phyloP scores from a whole-genome alignment of 73 alveolate species.

The Symbiodinium natans region DNA sequence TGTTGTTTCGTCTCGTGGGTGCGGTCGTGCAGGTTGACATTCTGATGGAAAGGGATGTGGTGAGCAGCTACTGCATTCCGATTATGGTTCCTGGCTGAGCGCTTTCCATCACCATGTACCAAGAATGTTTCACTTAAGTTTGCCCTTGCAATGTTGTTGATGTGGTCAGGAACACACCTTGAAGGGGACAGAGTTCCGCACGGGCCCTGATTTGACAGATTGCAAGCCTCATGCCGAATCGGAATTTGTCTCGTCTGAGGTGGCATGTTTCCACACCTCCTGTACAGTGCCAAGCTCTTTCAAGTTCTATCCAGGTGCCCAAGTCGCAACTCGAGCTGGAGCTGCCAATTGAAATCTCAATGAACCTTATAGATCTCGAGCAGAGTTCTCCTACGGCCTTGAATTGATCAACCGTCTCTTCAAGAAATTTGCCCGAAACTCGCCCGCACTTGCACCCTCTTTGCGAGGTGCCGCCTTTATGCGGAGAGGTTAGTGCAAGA shows the following conservation, averaged over 20 bases:
- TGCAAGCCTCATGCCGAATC: too few relatives aligned
- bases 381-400: too few relatives aligned
- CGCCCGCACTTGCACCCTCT: too few relatives aligned
- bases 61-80: conserved; percentile 63
- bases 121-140: too few relatives aligned
- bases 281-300: conserved; percentile 83
- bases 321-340: too few relatives aligned
- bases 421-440: too few relatives aligned
- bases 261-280: conserved; percentile 92
- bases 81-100: conserved; percentile 36
- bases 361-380: too few relatives aligned
- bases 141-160: not conserved
- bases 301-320: conserved; percentile 73
- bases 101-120: not conserved
- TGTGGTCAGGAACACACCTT: conserved; percentile 57
- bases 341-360: too few relatives aligned
- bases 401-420: too few relatives aligned
- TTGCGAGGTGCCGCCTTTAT: conserved; percentile 49
- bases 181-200: conserved; percentile 79
- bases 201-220: not conserved
- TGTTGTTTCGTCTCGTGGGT: not conserved
- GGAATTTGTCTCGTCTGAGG: not conserved
- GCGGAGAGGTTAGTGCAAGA: conserved; percentile 32
- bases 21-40: conserved; percentile 29
- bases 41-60: conserved; percentile 56